Evolutionary conservation across 306 rosid genomes (phyloP).

Genomic region (Chamaecrista fasciculata): DNA sequence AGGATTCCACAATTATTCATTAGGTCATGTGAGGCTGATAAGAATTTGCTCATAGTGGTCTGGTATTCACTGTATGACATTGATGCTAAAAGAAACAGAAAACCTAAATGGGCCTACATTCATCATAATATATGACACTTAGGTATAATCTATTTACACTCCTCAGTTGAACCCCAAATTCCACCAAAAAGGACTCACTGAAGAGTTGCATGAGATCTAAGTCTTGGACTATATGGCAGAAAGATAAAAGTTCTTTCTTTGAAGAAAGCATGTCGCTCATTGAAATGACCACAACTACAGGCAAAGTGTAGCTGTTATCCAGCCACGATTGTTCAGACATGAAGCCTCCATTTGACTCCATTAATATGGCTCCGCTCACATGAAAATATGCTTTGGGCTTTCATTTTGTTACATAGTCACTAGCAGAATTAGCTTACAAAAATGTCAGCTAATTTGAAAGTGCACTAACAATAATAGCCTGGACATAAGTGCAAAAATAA

Average conservation of each 20-base stretch:
- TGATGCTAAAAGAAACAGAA: background rate
- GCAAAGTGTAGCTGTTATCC: background rate
- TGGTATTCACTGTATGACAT: background rate
- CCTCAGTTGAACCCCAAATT: background rate
- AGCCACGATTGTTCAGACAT: background rate
- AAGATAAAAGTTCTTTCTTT: conserved; percentile 6
- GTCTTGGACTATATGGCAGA: background rate
- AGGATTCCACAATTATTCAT: background rate
- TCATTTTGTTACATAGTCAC: conserved; percentile 9
- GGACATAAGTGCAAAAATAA: conserved; percentile 13
- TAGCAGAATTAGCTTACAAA: conserved; percentile 18
- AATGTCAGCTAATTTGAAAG: conserved; percentile 23
- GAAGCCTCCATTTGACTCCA: conserved; percentile 15
- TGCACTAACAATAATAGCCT: background rate
- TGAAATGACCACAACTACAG: background rate
- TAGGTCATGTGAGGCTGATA: background rate
- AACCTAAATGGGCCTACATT: background rate
- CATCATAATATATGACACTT: background rate
- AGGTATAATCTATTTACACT: background rate
- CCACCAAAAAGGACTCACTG: background rate
- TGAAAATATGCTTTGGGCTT: background rate
- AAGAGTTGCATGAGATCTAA: conserved; percentile 15
- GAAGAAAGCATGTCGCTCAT: background rate
- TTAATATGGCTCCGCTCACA: background rate
- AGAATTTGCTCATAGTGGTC: background rate